Evolutionary conservation across 305 asterid species (phyloP), one percentile per base, ranked within the genome.

Genomic region (Fraxinus xanthoxyloides): DNA sequence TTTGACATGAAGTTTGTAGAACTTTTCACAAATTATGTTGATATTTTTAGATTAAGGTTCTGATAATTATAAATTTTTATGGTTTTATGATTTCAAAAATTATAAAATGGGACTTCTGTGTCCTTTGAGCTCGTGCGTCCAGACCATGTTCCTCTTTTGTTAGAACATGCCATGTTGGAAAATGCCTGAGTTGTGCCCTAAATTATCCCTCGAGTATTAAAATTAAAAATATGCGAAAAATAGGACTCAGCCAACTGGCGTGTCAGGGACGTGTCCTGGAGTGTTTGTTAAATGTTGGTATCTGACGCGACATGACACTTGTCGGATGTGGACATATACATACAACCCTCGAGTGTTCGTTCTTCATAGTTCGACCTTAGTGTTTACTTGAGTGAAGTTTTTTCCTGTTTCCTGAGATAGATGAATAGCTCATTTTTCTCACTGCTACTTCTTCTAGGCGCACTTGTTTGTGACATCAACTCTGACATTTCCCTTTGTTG

Each of bases 401-500:
- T 63, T 65, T 65, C 3, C 6, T 5, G 32, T 65, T 26, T 65
- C 56, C 30, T 59, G 2, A 10, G 72, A 61, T 21, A 21, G 31
- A 65, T 24, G 74, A 67, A 28, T 24, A 13, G 74, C 74, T 65
- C 72, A 24, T 28, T 3, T 63, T 65, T 67, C 19, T 67, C 74
- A 26, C 21, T 26, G 74, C 74, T 67, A 67, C 35, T 3, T 24
- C 36, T 12, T 67, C 35, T 67, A 67, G 35, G 36, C 35, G 34
- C 8, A 28, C 74, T 26, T 67, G 74, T 28, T 17, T 28, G 19
- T 26, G 74, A 17, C 4, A 67, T 28, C 36, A 67, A 28, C 36
- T 67, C 8, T 28, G 36, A 28, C 35, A 13, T 67, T 67, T 78
- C 70, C 40, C 72, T 17, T 48, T 78, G 74, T 79, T 83, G 86